These are phyloP conservation scores for Nicotiana knightiana DNA, from an alignment of 257 asterid species.

Conservation along the genomic window DNA sequence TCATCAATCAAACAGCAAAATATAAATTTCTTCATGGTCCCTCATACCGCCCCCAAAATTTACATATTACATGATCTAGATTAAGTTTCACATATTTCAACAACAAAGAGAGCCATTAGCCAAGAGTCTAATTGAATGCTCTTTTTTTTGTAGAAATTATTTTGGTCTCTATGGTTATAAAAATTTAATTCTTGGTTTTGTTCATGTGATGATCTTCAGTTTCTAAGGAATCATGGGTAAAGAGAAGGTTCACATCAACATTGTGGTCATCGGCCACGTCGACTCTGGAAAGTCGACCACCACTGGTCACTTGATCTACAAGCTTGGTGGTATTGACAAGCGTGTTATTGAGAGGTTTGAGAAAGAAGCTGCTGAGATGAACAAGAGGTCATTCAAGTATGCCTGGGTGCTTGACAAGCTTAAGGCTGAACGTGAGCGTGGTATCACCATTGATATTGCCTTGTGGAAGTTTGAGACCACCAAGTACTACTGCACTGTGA, in stretches of 20 bases:
- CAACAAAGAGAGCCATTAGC: not conserved
- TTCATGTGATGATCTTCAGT: too few relatives aligned
- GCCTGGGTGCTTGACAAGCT: slow-evolving; percentile 93
- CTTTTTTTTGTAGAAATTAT: not conserved
- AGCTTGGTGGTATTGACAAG: slow-evolving; percentile 86
- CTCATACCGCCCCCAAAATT: not conserved
- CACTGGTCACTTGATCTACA: slow-evolving; percentile 58
- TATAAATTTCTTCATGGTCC: not conserved
- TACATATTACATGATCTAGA: not conserved
- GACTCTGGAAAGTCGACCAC: slow-evolving; percentile 50
- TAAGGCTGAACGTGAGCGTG: slow-evolving; percentile 93
- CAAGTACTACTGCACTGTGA: slow-evolving; percentile 80
- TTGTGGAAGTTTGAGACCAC: slow-evolving; percentile 88
- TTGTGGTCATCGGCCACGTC: slow-evolving; percentile 50
- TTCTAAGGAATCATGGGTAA: slow-evolving; percentile 22
- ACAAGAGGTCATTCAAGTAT: slow-evolving; percentile 83
- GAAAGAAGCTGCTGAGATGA: slow-evolving; percentile 89
- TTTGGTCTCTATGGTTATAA: not conserved
- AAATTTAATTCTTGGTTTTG: not conserved
- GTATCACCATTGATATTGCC: slow-evolving; percentile 83
- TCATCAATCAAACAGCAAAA: not conserved
- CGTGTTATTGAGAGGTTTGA: slow-evolving; percentile 85
- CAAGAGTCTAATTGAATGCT: not conserved
- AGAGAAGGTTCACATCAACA: slow-evolving; percentile 39
- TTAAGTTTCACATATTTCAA: too few relatives aligned